Conservation (phyloP, 2,329 filamentous ascomycete genomes). For the Camillea tinctor region DNA sequence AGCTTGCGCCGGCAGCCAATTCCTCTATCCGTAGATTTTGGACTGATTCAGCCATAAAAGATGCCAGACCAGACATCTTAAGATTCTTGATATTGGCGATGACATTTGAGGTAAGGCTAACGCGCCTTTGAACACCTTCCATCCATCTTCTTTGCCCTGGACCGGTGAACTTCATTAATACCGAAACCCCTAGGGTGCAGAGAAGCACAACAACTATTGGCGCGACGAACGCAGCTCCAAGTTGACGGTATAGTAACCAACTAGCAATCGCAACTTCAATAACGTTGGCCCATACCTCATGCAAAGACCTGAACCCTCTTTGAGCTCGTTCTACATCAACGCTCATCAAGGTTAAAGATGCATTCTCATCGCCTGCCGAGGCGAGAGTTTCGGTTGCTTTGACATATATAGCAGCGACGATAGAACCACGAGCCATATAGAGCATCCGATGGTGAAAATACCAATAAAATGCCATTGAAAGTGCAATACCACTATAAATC, state of each 20-base stretch:
- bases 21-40: constrained; percentile 37
- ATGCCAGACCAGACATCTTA: constrained; percentile 39
- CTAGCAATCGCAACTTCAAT: constrained; percentile 44
- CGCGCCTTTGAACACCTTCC: constrained; percentile 32
- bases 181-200: constrained; percentile 17
- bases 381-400: constrained; percentile 27
- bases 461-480: constrained; percentile 39
- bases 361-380: constrained; percentile 34
- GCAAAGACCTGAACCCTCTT: constrained; percentile 33
- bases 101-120: constrained; percentile 31
- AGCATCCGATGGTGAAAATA: constrained; percentile 38
- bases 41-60: constrained; percentile 29
- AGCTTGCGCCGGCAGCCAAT: constrained; percentile 35
- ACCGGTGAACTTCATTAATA: constrained; percentile 25
- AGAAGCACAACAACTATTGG: constrained; percentile 44
- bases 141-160: constrained; percentile 37
- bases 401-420: constrained; percentile 34
- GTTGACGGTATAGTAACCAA: constrained; percentile 45
- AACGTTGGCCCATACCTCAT: constrained; percentile 41
- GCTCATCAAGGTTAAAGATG: constrained; percentile 47
- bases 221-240: constrained; percentile 47
- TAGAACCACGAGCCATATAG: constrained; percentile 28
- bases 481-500: constrained; percentile 41
- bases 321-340: constrained; percentile 43
- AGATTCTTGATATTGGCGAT: constrained; percentile 42